phyloP scores from a whole-genome alignment of 495 filamentous ascomycete genomes.

The Podospora tetraspora region DNA sequence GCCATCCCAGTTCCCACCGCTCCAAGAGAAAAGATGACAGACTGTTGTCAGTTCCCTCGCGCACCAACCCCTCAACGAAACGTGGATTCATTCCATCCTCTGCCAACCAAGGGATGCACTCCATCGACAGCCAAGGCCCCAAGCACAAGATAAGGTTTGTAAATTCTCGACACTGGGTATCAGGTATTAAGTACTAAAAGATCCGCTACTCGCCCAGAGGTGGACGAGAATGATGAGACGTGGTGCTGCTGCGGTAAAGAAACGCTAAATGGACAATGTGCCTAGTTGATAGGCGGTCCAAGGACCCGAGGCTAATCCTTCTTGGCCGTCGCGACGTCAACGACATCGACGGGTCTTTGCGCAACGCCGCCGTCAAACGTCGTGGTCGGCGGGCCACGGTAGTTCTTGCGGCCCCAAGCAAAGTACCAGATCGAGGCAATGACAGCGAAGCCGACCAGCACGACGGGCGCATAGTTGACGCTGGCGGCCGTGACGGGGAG shows the following conservation, averaged over 20 bases:
- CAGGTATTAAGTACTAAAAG: neutral
- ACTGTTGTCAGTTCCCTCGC: neutral
- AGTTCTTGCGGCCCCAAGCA: slow-evolving; percentile 60
- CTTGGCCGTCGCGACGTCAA: slow-evolving; percentile 3
- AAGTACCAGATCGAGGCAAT: slow-evolving; percentile 43
- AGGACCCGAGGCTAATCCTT: slow-evolving; percentile 10
- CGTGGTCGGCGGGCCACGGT: slow-evolving; percentile 57
- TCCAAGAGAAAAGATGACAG: neutral
- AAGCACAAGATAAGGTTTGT: neutral
- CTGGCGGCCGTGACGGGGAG: slow-evolving; percentile 55
- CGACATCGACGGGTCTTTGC: neutral
- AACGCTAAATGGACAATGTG: slow-evolving; percentile 11
- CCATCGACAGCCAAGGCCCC: neutral
- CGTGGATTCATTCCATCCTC: too few species aligned
- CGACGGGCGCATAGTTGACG: slow-evolving; percentile 62
- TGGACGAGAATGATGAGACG: neutral
- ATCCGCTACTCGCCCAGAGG: slow-evolving; percentile 5
- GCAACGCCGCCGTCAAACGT: slow-evolving; percentile 5
- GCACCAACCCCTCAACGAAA: neutral
- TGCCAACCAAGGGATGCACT: neutral
- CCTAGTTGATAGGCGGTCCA: slow-evolving; percentile 11
- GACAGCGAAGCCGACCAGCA: slow-evolving; percentile 54
- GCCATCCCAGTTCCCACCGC: neutral
- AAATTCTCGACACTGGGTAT: neutral
- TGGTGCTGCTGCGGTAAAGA: neutral